A percentile compares a stretch with the other conserved stretches of the same genome.
phyloP scores from a whole-genome alignment of 495 filamentous ascomycete genomes.

The Neurospora sp. region DNA sequence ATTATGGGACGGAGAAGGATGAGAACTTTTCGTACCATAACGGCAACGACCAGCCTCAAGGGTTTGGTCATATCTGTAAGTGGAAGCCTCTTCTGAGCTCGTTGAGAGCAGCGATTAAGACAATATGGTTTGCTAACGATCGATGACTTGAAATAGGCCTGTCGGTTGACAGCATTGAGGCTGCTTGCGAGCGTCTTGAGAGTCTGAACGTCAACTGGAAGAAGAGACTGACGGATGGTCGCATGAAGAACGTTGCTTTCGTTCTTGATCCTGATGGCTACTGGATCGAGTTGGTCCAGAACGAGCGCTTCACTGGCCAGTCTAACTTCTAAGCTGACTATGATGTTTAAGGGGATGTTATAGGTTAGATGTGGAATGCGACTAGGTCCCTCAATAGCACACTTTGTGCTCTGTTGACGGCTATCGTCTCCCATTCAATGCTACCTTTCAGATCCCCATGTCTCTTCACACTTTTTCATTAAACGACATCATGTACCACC shows the following conservation, averaged over 20 bases:
- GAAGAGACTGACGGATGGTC: conserved; percentile 83
- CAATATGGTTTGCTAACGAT: conserved; percentile 14
- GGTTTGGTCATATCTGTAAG: conserved; percentile 85
- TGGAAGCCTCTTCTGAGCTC: conserved; percentile 1
- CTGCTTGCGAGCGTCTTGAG: conserved; percentile 79
- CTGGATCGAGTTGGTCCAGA: conserved; percentile 86
- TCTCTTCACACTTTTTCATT: background rate
- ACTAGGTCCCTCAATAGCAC: too few species aligned
- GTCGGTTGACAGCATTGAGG: conserved; percentile 80
- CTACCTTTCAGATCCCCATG: too few species aligned
- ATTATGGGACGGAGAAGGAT: conserved; percentile 93
- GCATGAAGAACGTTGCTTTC: conserved; percentile 94
- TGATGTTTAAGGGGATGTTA: too few species aligned
- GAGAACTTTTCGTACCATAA: conserved; percentile 78
- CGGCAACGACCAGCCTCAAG: conserved; percentile 83
- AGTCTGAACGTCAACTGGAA: conserved; percentile 76
- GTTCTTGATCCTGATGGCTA: conserved; percentile 87
- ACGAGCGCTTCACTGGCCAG: conserved; percentile 47
- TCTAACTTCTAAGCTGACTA: conserved; percentile 32
- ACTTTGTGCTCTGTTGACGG: too few species aligned
- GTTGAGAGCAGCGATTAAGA: too few species aligned
- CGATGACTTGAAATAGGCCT: conserved; percentile 41
- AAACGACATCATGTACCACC: background rate
- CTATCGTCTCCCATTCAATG: too few species aligned
- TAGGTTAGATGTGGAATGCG: too few species aligned